Percentiles rank a stretch among this genome's conserved stretches.
Evolutionary conservation across 805 yeast species (phyloP).

Genomic region (Wickerhamiella shivajii): DNA sequence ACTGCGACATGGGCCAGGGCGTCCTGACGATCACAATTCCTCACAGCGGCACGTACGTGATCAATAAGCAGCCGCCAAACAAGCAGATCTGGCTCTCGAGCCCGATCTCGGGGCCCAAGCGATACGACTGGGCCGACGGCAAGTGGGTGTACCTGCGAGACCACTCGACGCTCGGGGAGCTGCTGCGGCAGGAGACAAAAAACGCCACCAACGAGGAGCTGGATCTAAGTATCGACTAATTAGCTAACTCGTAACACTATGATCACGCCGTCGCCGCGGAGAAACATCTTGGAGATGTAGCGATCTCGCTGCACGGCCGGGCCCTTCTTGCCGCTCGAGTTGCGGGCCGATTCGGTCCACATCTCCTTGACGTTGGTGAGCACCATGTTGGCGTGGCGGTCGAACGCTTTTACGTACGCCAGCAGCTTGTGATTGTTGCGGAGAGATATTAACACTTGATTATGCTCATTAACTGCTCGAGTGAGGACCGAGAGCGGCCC

Average conservation of each 20-base stretch:
- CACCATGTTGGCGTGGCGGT: conserved; percentile 88
- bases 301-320: conserved; percentile 56
- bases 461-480: conserved; percentile 57
- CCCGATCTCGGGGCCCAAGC: conserved; percentile 85
- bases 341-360: conserved; percentile 52
- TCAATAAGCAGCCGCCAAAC: conserved; percentile 95
- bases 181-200: conserved; percentile 38
- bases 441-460: conserved; percentile 73
- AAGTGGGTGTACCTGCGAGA: conserved; percentile 75
- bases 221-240: conserved; percentile 13
- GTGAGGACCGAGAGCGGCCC: conserved; percentile 90
- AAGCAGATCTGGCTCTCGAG: conserved; percentile 93
- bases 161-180: conserved; percentile 32
- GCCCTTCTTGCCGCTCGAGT: conserved; percentile 55
- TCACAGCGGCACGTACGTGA: conserved; percentile 69
- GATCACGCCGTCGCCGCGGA: conserved; percentile 92
- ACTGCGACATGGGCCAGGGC: conserved; percentile 72
- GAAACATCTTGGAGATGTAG: conserved; percentile 75
- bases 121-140: conserved; percentile 57
- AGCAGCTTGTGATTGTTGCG: conserved; percentile 87
- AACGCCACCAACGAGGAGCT: conserved; percentile 10
- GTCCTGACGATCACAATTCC: conserved; percentile 65
- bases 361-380: conserved; percentile 81
- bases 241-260: conserved; percentile 36
- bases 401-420: conserved; percentile 86